These are phyloP conservation scores for Hymenoscyphus linearis DNA, from an alignment of 2,329 filamentous ascomycete genomes.

Conservation along the genomic window DNA sequence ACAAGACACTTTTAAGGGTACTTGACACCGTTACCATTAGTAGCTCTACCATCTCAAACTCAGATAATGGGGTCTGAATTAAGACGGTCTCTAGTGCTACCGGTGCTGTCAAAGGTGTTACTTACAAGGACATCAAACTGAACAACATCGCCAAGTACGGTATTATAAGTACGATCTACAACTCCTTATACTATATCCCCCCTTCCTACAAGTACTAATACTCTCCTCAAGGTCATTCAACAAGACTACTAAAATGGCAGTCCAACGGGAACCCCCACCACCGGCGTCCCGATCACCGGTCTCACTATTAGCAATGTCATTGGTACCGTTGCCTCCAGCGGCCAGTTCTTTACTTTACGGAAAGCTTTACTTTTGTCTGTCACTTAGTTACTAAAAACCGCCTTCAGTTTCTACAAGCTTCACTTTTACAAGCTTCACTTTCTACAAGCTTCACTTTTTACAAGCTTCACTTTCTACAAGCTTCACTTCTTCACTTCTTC, in stretches of 20 bases:
- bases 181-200: too few relatives aligned
- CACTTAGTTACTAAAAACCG: too few relatives aligned
- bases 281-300: conserved; percentile 45
- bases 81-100: conserved; percentile 49
- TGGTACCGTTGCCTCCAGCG: conserved; percentile 37
- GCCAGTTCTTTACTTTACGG: too few relatives aligned
- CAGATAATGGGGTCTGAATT: conserved; percentile 42
- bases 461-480: too few relatives aligned
- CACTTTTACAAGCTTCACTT: too few relatives aligned
- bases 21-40: conserved; percentile 5
- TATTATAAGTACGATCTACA: conserved; percentile 18
- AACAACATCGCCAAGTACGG: conserved; percentile 43
- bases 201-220: not conserved
- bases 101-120: conserved; percentile 46
- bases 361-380: too few relatives aligned
- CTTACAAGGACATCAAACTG: conserved; percentile 46
- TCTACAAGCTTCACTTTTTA: too few relatives aligned
- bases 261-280: conserved; percentile 36
- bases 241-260: conserved; percentile 48
- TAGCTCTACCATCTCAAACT: conserved; percentile 7
- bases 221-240: conserved; percentile 40
- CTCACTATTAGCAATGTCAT: conserved; percentile 40
- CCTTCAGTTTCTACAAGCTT: too few relatives aligned
- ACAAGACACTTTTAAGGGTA: too few relatives aligned
- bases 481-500: too few relatives aligned